These are phyloP conservation scores for Lasiodiplodia gonubiensis DNA, from an alignment of 2,329 filamentous ascomycete genomes.

Conservation along the genomic window DNA sequence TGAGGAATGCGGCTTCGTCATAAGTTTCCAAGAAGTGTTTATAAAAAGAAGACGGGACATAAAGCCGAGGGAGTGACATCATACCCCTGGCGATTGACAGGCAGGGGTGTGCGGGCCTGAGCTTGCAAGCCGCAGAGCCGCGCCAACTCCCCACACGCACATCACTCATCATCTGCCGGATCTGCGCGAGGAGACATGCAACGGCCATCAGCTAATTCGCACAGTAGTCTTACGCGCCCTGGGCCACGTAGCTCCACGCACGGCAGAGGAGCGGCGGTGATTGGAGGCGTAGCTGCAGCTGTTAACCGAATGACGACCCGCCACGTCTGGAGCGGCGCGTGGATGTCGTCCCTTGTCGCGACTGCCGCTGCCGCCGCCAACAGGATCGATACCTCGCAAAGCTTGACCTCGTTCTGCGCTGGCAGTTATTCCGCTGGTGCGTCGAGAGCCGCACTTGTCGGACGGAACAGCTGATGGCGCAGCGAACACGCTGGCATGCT, in stretches of 20 bases:
- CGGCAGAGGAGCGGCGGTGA: background rate
- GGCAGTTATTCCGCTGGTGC: background rate
- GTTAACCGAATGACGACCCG: conserved; percentile 15
- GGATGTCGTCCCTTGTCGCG: background rate
- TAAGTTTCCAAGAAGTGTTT: background rate
- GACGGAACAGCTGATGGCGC: conserved; percentile 9
- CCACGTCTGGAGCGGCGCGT: conserved; percentile 13
- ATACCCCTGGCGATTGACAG: background rate
- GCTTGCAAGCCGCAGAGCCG: conserved; percentile 17
- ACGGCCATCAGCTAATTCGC: background rate
- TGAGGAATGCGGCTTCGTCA: too few relatives aligned
- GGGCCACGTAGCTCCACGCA: conserved; percentile 18
- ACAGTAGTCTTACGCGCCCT: background rate
- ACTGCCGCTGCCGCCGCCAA: background rate
- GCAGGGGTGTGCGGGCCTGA: background rate
- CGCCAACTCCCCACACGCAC: background rate
- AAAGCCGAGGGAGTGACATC: background rate
- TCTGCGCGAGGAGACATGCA: background rate
- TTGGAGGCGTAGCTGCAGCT: background rate
- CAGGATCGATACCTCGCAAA: background rate
- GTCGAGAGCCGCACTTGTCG: conserved; percentile 7
- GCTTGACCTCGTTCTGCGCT: conserved; percentile 5
- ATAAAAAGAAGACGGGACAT: background rate
- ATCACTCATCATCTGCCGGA: background rate
- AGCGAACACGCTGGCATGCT: background rate